Evolutionary conservation across 768 basidiomycete genomes (phyloP).

Genomic region (Russula brevipes): DNA sequence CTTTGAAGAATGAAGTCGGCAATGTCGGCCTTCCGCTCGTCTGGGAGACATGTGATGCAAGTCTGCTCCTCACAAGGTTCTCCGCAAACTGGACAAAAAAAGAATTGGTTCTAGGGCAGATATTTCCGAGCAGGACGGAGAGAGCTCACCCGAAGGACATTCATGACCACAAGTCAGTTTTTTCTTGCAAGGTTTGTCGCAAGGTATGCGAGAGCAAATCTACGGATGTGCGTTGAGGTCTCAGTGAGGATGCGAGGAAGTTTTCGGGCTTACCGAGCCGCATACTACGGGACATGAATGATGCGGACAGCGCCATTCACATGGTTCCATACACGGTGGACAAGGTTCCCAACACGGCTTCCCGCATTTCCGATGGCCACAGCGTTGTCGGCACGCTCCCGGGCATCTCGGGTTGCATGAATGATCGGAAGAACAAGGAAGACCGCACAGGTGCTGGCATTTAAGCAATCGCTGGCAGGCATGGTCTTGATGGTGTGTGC

Average conservation of each 20-base stretch:
- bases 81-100: conserved; percentile 33
- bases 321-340: conserved; percentile 36
- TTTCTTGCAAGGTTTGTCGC: conserved; percentile 33
- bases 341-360: conserved; percentile 33
- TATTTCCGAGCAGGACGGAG: not conserved
- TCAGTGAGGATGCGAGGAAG: not conserved
- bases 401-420: conserved; percentile 31
- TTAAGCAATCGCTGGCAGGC: conserved; percentile 31
- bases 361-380: conserved; percentile 31
- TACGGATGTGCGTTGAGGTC: conserved; percentile 14
- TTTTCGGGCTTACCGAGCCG: conserved; percentile 32
- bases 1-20: conserved; percentile 37
- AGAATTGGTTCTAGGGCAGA: not conserved
- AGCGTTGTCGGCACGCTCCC: conserved; percentile 29
- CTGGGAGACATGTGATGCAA: conserved; percentile 32
- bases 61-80: conserved; percentile 35
- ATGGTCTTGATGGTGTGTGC: conserved; percentile 29
- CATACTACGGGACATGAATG: conserved; percentile 34
- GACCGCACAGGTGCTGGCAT: conserved; percentile 34
- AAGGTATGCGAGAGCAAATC: conserved; percentile 38
- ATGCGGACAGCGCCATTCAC: conserved; percentile 35
- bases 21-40: conserved; percentile 28
- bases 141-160: conserved; percentile 35
- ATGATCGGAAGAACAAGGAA: conserved; percentile 30
- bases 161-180: conserved; percentile 35